Conservation (phyloP, 2,329 filamentous ascomycete genomes). For the Dryadomyces quercivorus region DNA sequence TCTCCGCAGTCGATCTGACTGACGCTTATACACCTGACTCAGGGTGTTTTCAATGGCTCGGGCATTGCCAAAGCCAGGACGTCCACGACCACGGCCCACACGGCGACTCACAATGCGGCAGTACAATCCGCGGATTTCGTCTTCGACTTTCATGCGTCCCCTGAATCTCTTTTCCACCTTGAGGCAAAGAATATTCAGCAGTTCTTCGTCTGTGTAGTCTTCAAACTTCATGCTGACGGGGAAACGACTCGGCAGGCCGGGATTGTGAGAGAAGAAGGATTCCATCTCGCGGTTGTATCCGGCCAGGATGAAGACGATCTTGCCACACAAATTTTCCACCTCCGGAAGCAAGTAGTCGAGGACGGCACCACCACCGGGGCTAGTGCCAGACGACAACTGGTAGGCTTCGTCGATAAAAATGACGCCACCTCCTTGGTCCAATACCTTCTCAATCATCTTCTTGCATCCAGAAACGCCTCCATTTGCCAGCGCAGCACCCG, state of each 20-base stretch:
- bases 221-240: conserved; percentile 53
- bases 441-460: conserved; percentile 41
- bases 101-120: conserved; percentile 49
- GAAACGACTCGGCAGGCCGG: conserved; percentile 57
- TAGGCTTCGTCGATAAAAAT: conserved; percentile 74
- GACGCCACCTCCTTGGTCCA: conserved; percentile 50
- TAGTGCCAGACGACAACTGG: conserved; percentile 52
- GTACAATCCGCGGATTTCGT: conserved; percentile 46
- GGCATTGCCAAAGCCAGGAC: conserved; percentile 62
- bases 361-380: conserved; percentile 43
- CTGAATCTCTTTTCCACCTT: conserved; percentile 42
- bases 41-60: conserved; percentile 49
- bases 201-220: conserved; percentile 55
- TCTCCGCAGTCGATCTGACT: neutral
- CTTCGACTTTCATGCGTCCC: conserved; percentile 45
- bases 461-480: conserved; percentile 47
- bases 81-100: conserved; percentile 48
- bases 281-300: conserved; percentile 70
- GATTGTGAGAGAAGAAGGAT: conserved; percentile 62
- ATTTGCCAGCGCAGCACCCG: conserved; percentile 33
- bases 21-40: neutral
- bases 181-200: conserved; percentile 46
- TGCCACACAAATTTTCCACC: conserved; percentile 58
- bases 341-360: conserved; percentile 62
- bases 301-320: conserved; percentile 59